Conservation (phyloP, 371 early-diverging fungal species). For the Parasitella parasitica region DNA sequence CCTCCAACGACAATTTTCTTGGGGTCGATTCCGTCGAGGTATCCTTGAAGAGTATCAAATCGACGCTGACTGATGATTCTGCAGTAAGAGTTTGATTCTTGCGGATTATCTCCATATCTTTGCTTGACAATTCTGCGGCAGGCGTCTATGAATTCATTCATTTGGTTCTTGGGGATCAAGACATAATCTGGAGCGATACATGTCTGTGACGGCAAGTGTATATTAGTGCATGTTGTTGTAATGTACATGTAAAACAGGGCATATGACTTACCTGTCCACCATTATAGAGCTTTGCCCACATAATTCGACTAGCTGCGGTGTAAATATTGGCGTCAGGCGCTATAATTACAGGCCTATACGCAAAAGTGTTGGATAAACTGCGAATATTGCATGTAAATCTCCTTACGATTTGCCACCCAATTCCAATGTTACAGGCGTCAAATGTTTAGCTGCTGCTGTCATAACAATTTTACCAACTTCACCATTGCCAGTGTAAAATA, state of each 20-base stretch:
- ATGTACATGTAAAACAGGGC: neutral
- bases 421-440: constrained; percentile 84
- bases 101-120: constrained; percentile 49
- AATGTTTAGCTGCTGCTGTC: constrained; percentile 72
- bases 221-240: neutral
- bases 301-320: constrained; percentile 68
- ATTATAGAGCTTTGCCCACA: constrained; percentile 81
- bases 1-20: constrained; percentile 57
- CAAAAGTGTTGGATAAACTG: too few species aligned
- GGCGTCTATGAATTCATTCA: constrained; percentile 51
- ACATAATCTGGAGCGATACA: constrained; percentile 90
- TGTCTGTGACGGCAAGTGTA: constrained; percentile 45
- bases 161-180: constrained; percentile 58
- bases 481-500: constrained; percentile 92
- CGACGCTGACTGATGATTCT: constrained; percentile 74
- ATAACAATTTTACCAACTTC: constrained; percentile 78
- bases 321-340: constrained; percentile 67
- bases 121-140: constrained; percentile 47
- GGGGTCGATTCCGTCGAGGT: constrained; percentile 51
- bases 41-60: constrained; percentile 58
- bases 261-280: constrained; percentile 58
- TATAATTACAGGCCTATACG: constrained; percentile 75
- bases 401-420: constrained; percentile 80
- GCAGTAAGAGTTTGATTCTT: constrained; percentile 53
- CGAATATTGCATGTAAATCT: neutral